Evolutionary conservation across 441 rosid genomes (phyloP).

Genomic region (Gossypium laxum): DNA sequence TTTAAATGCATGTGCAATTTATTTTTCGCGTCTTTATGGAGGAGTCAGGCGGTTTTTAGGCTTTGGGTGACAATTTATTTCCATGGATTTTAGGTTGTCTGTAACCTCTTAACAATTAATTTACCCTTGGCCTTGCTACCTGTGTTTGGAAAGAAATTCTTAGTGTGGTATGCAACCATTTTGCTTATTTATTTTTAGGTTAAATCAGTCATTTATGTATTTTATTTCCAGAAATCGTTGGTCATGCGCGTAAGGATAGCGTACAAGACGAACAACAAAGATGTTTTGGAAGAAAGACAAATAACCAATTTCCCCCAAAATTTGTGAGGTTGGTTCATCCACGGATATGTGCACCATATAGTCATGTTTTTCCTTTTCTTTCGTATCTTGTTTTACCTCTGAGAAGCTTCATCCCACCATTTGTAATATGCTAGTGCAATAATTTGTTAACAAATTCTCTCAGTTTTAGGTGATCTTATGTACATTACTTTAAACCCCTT

Average conservation of each 20-base stretch:
- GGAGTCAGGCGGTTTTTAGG: background rate
- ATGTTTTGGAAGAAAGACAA: slow-evolving; percentile 81
- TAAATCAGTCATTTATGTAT: background rate
- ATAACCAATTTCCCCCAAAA: slow-evolving; percentile 70
- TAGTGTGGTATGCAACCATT: background rate
- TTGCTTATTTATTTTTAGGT: background rate
- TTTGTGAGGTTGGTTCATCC: slow-evolving; percentile 35
- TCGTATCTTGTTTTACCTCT: slow-evolving; percentile 1
- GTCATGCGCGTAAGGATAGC: slow-evolving; percentile 89
- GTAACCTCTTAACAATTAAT: background rate
- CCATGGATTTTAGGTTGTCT: background rate
- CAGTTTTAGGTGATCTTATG: slow-evolving; percentile 27
- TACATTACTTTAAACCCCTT: slow-evolving; percentile 32
- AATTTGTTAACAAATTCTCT: slow-evolving; percentile 10
- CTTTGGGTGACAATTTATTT: background rate
- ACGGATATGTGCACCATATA: slow-evolving; percentile 7
- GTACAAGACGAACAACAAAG: slow-evolving; percentile 62
- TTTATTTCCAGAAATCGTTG: slow-evolving; percentile 63
- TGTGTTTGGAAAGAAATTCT: background rate
- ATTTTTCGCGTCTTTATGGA: background rate
- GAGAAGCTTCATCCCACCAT: slow-evolving; percentile 20
- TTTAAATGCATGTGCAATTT: background rate
- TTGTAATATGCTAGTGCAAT: slow-evolving; percentile 23
- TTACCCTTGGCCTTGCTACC: background rate
- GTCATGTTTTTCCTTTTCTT: background rate